Evolutionary conservation across 495 filamentous ascomycete species (phyloP).

Genomic region (Penicillium odoratum): DNA sequence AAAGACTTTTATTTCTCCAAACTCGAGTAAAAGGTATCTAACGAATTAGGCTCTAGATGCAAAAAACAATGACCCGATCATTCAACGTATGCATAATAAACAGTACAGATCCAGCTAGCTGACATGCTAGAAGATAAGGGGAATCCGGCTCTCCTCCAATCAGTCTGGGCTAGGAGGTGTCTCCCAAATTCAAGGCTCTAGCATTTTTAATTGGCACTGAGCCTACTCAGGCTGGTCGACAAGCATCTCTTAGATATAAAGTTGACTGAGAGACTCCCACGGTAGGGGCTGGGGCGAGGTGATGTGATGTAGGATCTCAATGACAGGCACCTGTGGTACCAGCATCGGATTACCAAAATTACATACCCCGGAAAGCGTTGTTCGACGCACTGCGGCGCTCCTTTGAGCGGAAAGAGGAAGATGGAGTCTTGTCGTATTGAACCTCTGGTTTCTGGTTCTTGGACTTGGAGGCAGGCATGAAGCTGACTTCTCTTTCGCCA

Average conservation of each 20-base stretch:
- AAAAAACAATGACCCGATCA: conserved; percentile 14
- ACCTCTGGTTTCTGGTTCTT: conserved; percentile 40
- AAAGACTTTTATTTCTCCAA: conserved; percentile 15
- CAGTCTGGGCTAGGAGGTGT: not conserved
- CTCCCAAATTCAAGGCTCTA: not conserved
- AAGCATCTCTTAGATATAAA: conserved; percentile 1
- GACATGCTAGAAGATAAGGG: conserved; percentile 1
- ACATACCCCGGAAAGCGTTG: conserved; percentile 55
- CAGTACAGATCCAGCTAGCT: conserved; percentile 39
- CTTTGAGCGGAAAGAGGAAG: conserved; percentile 32
- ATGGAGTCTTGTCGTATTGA: conserved; percentile 27
- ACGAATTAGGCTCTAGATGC: conserved; percentile 21
- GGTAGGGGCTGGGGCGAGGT: not conserved
- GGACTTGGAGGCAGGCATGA: conserved; percentile 65
- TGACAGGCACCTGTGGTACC: not conserved
- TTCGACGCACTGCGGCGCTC: conserved; percentile 53
- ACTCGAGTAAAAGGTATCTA: conserved; percentile 8
- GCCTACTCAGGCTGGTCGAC: not conserved
- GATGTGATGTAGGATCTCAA: not conserved
- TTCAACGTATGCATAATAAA: conserved; percentile 11
- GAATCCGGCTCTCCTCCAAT: not conserved
- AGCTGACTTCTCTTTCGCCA: conserved; percentile 85
- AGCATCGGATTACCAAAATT: conserved; percentile 17
- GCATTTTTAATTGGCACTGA: not conserved
- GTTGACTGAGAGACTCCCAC: conserved; percentile 1